Evolutionary conservation across 2,329 filamentous ascomycete species (phyloP).

Genomic region (Albifimbria verrucaria): DNA sequence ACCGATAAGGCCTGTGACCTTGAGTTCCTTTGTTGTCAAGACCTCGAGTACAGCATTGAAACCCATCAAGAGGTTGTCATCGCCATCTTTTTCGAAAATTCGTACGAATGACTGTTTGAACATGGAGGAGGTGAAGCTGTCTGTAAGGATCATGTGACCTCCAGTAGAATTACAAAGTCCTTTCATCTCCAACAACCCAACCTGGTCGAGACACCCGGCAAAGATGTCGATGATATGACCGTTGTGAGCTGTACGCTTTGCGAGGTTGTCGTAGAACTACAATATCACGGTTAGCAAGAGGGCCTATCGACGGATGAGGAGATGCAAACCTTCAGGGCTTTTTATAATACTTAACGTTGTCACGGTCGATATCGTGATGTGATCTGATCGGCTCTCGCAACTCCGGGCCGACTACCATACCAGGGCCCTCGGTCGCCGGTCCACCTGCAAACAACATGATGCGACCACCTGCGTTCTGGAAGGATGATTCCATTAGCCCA

Average conservation of each 20-base stretch:
- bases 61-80: conserved; percentile 94
- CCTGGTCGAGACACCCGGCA: conserved; percentile 94
- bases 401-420: conserved; percentile 94
- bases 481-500: conserved; percentile 87
- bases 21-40: conserved; percentile 94
- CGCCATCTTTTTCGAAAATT: conserved; percentile 93
- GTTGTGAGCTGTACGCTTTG: conserved; percentile 92
- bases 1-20: conserved; percentile 95
- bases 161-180: conserved; percentile 93
- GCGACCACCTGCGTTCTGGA: conserved; percentile 90
- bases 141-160: conserved; percentile 96
- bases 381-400: conserved; percentile 94
- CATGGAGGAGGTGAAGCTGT: conserved; percentile 98
- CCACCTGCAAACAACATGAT: conserved; percentile 98
- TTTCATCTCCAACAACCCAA: conserved; percentile 97
- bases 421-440: conserved; percentile 90
- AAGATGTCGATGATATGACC: conserved; percentile 98
- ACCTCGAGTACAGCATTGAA: conserved; percentile 97
- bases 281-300: conserved; percentile 19
- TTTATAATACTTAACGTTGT: conserved; percentile 99
- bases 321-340: conserved; percentile 77
- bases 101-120: conserved; percentile 98
- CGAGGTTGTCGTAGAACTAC: conserved; percentile 90
- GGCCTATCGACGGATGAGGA: not conserved
- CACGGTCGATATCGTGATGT: conserved; percentile 96